These are phyloP conservation scores for Plasmodium malariae DNA, from an alignment of 169 alveolate genomes.

Conservation along the genomic window DNA sequence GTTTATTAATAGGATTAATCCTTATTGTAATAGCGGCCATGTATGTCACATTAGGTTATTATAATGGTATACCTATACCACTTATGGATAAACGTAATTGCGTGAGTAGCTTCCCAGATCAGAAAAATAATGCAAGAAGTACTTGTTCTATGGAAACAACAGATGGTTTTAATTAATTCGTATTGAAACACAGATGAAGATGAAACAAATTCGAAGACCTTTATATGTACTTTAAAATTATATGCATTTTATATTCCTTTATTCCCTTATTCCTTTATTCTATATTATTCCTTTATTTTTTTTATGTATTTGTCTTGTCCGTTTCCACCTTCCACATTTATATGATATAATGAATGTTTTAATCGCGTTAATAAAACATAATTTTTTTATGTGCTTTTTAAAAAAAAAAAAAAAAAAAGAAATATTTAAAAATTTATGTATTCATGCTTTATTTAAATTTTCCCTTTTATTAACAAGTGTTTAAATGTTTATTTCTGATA, in stretches of 20 bases:
- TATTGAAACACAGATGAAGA: background rate
- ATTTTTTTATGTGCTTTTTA: too few species aligned
- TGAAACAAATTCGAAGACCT: background rate
- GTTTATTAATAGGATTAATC: constrained; percentile 15
- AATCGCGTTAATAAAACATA: background rate
- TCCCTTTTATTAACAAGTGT: background rate
- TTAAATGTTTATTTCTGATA: background rate
- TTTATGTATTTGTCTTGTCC: background rate
- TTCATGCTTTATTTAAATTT: background rate
- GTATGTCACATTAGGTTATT: constrained; percentile 50
- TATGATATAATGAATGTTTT: too few species aligned
- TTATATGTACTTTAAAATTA: constrained; percentile 1
- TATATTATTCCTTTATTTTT: background rate
- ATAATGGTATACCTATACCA: constrained; percentile 44
- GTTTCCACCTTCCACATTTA: too few species aligned
- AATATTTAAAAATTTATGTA: background rate
- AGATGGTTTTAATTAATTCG: constrained; percentile 24
- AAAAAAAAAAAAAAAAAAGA: too few species aligned
- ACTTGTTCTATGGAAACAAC: constrained; percentile 53
- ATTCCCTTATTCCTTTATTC: background rate
- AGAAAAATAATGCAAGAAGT: constrained; percentile 26
- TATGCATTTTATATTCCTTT: too few species aligned
- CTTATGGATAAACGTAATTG: constrained; percentile 20
- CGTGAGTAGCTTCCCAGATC: background rate
- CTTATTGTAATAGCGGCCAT: constrained; percentile 20